Evolutionary conservation across 2,329 filamentous ascomycete species (phyloP).

Genomic region (Cytospora schulzeri): DNA sequence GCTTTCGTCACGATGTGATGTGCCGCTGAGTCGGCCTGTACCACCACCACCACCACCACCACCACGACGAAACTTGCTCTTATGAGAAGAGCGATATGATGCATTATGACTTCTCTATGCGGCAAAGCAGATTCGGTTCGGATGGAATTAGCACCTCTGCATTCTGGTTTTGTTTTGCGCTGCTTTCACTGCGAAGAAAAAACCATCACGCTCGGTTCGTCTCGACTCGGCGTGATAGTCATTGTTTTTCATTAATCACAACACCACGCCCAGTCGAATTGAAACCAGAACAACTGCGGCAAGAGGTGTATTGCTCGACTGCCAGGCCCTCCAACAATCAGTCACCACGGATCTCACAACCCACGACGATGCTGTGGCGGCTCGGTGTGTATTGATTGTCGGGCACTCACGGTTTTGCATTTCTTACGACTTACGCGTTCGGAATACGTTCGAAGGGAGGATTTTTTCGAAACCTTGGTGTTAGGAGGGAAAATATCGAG

Average conservation of each 20-base stretch:
- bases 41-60: not conserved
- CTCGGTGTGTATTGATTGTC: not conserved
- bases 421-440: not conserved
- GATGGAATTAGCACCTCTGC: not conserved
- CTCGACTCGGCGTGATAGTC: not conserved
- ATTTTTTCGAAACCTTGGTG: not conserved
- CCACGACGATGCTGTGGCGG: too few species aligned
- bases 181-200: not conserved
- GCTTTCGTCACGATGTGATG: not conserved
- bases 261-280: not conserved
- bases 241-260: not conserved
- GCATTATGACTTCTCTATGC: not conserved
- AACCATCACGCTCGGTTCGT: not conserved
- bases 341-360: not conserved
- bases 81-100: not conserved
- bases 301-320: not conserved
- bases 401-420: not conserved
- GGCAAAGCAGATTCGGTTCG: too few species aligned
- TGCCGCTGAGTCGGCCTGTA: slow-evolving; percentile 5
- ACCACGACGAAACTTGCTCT: not conserved
- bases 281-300: not conserved
- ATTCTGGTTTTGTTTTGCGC: not conserved
- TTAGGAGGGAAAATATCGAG: not conserved
- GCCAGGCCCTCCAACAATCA: not conserved
- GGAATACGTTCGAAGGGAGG: not conserved